A percentile compares a stretch with the other conserved stretches of the same genome.
These are phyloP conservation scores for Fonsecaea pedrosoi DNA, from an alignment of 2,329 filamentous ascomycete genomes.

Conservation along the genomic window DNA sequence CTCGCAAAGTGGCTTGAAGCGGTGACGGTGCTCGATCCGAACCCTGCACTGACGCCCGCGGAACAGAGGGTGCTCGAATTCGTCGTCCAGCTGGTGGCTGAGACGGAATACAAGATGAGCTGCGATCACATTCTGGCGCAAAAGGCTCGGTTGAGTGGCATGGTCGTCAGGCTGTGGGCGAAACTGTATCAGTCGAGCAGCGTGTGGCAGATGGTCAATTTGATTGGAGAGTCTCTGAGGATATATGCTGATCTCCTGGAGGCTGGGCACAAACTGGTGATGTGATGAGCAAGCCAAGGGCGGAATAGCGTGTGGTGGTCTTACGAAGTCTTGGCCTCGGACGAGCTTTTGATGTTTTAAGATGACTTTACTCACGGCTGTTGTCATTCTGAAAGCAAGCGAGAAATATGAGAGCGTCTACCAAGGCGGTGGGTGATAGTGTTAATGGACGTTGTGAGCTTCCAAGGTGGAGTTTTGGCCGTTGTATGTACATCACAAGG, in stretches of 20 bases:
- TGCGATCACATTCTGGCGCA: slow-evolving; percentile 7
- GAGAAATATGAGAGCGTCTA: background rate
- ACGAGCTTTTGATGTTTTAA: background rate
- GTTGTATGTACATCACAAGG: background rate
- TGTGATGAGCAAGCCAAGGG: background rate
- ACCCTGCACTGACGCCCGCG: background rate
- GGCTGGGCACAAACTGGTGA: background rate
- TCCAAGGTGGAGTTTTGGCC: background rate
- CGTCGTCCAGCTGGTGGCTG: slow-evolving; percentile 17
- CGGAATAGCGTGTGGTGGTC: background rate
- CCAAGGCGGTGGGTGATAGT: background rate
- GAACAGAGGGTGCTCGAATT: slow-evolving; percentile 23
- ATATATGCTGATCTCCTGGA: slow-evolving; percentile 24
- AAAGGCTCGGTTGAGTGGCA: slow-evolving; percentile 11
- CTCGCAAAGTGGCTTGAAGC: slow-evolving; percentile 52
- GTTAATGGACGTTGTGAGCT: too few relatives aligned
- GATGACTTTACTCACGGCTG: background rate
- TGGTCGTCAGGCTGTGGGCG: slow-evolving; percentile 21
- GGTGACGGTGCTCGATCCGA: slow-evolving; percentile 6
- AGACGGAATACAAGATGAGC: slow-evolving; percentile 18
- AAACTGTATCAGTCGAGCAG: slow-evolving; percentile 24
- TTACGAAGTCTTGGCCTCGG: background rate
- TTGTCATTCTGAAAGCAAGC: background rate
- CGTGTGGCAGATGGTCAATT: slow-evolving; percentile 24
- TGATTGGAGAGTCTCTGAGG: slow-evolving; percentile 18